Base-by-base conservation (phyloP, 345 rosid species). In the Hypericum androsaemum region DNA sequence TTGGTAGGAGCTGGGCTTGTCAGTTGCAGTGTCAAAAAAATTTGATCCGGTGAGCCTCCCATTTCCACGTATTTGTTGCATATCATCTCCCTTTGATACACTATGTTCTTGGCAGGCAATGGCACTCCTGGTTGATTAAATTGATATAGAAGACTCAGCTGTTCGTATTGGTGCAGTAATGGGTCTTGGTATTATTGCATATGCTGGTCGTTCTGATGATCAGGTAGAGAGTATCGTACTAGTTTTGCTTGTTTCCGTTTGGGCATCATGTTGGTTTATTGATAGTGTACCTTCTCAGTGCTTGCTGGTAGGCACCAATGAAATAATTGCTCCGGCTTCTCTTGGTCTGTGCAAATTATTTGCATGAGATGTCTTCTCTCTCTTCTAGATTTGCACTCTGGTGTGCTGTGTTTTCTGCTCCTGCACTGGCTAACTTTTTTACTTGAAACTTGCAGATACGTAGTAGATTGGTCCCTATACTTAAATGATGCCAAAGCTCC, bases 131-230 rank as follows among this genome's bases (percentile, higher is more conserved):
- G 73, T 66, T 59, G 97, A 88, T 3, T 81, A 75, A 37, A 49
- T 81, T 3, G 72, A 67, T 63, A 83, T 66, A 58, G 97, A 83
- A 71, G 98, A 92, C 71, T 51, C 97, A 62, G 77, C 80, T 37
- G 64, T 86, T 42, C 73, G 94, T 59, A 88, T 92, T 56, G 98
- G 95, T 62, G 95, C 94, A 58, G 85, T 92, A 41, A 85, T 92
- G 94, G 98, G 98, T 47, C 73, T 88, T 12, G 98, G 94, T 64
- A 81, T n/a, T n/a, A n/a, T 88, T 64, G 78, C 97, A 44, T 88
- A 92, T 71, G 97, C 97, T 13, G 97, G 98, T 63, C 52, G 95
- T 64, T 84, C 83, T 73, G 80, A 83, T 68, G 84, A 80, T 43
- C 78, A 72, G 81, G 95, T 76, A 37, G 60, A n/a, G n/a, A 28